Evolutionary conservation across 257 asterid species (phyloP), one percentile per base, ranked within the genome.

Genomic region (Nicotiana tabacum): DNA sequence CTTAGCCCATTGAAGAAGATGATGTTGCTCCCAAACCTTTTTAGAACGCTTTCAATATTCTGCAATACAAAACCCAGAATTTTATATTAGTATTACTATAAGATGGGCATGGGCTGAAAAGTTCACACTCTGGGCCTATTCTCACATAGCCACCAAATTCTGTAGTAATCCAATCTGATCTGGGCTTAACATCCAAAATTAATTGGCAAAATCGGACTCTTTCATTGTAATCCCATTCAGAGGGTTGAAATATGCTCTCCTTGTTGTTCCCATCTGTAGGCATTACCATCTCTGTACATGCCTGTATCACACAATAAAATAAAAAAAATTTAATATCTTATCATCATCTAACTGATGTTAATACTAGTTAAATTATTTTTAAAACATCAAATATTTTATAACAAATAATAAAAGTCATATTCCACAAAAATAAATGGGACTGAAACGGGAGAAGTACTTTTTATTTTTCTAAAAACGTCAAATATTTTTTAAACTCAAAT

Each of bases 1-100:
- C 97, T 91, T 74, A 90, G 72, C 18, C 99, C 99, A 81, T 94
- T 95, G 66, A 90, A 95, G 93, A 95, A 95, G 82, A 95, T 91
- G 70, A 94, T 95, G 55, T 94, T 95, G 90, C 97, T 94, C 4
- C 97, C 98, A 57, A 92, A 95, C 24, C 84, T 83, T 87, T 90
- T 89, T 77, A 94, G 81, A 16, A 82, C 92, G 64, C 90, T 91
- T 24, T 87, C 66, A 79, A 94, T 92, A 84, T 92, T 81, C 98
- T 95, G 90, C 6, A 78, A 72, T 12, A 2, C 29, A 53, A 7
- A 8, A 27, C n/a, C n/a, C n/a, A 55, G n/a, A 27, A 65, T 11
- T n/a, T 53, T 17, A 11, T 66, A 3, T 2, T 16, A 48, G 32
- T 29, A 61, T 27, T 43, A 27, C 37, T 62, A 80, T 64, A 43